phyloP scores from a whole-genome alignment of 2,329 filamentous ascomycete genomes.

The Shiraia sp. region DNA sequence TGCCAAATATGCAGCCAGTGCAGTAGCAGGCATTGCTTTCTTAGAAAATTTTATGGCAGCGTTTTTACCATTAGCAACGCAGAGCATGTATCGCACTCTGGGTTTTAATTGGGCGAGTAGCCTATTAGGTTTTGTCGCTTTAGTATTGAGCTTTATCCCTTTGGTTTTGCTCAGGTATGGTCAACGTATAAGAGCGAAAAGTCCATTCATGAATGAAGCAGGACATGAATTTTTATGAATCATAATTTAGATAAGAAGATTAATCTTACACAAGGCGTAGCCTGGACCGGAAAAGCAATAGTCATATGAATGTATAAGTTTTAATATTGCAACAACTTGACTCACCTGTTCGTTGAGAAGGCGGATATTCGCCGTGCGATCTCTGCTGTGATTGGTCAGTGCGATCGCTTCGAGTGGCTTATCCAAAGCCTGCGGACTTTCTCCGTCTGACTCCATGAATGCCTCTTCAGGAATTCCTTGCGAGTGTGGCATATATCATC shows the following conservation, averaged over 20 bases:
- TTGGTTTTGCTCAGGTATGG: slow-evolving; percentile 51
- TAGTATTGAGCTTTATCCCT: slow-evolving; percentile 51
- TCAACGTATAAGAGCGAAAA: slow-evolving; percentile 43
- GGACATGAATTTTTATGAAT: slow-evolving; percentile 5
- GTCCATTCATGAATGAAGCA: slow-evolving; percentile 45
- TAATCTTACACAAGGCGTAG: background rate
- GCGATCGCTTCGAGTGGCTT: too few relatives aligned
- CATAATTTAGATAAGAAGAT: background rate
- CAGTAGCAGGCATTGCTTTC: slow-evolving; percentile 53
- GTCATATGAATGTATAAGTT: too few relatives aligned
- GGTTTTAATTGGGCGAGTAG: slow-evolving; percentile 56
- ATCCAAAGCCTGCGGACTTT: too few relatives aligned
- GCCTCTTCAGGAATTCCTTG: too few relatives aligned
- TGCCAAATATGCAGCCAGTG: slow-evolving; percentile 54
- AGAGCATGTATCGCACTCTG: slow-evolving; percentile 53
- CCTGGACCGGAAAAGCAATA: too few relatives aligned
- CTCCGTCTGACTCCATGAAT: too few relatives aligned
- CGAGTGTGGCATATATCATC: too few relatives aligned
- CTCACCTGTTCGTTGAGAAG: too few relatives aligned
- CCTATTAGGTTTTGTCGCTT: slow-evolving; percentile 50
- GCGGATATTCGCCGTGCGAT: too few relatives aligned
- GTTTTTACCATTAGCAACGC: slow-evolving; percentile 53
- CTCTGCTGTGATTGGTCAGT: too few relatives aligned
- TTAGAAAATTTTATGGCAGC: slow-evolving; percentile 55
- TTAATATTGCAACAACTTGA: too few relatives aligned